These are phyloP conservation scores for Cnidoscolus chayamansa DNA, from an alignment of 441 rosid genomes.

Conservation along the genomic window DNA sequence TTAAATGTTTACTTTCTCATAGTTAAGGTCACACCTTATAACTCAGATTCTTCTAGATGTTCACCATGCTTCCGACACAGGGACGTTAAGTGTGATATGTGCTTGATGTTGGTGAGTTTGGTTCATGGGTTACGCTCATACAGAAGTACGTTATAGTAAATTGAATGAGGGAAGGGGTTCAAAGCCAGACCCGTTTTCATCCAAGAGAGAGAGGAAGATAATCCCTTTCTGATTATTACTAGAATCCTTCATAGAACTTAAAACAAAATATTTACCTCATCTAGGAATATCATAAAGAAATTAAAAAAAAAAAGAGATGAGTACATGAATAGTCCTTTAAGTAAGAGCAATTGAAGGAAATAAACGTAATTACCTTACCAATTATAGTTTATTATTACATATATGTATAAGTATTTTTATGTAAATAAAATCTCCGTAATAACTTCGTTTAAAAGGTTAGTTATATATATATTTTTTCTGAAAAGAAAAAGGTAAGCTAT, in stretches of 20 bases:
- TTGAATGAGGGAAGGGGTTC: neutral
- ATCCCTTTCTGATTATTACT: neutral
- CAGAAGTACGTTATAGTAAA: neutral
- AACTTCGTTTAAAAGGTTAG: neutral
- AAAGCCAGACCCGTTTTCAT: neutral
- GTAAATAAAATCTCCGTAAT: neutral
- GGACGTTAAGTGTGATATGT: constrained; percentile 1
- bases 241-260: neutral
- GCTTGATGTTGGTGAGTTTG: constrained; percentile 10
- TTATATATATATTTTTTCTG: too few relatives aligned
- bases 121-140: neutral
- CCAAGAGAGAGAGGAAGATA: neutral
- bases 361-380: neutral
- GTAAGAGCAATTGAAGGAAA: neutral
- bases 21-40: neutral
- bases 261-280: too few relatives aligned
- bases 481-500: too few relatives aligned
- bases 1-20: neutral
- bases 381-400: neutral
- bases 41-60: constrained; percentile 13
- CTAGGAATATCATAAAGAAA: too few relatives aligned
- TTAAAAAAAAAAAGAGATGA: too few relatives aligned
- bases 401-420: neutral
- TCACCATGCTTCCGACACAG: constrained; percentile 10
- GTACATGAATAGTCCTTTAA: too few relatives aligned